Conservation (phyloP, 805 yeast species). For the Candida chauliodis region DNA sequence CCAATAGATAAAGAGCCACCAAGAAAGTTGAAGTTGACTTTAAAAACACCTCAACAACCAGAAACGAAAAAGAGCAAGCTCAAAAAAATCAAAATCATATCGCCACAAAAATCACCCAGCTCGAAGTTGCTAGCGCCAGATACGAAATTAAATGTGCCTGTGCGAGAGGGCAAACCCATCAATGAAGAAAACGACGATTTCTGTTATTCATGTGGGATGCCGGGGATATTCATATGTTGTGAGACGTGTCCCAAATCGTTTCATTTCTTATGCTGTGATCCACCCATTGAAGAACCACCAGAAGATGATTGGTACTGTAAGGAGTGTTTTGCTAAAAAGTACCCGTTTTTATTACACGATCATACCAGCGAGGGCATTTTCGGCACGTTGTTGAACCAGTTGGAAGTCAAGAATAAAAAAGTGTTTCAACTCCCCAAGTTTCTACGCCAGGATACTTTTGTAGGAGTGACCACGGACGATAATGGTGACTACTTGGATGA, state of each 20-base stretch:
- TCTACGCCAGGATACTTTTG: constrained; percentile 62
- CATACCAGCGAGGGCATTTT: constrained; percentile 46
- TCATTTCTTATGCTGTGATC: constrained; percentile 87
- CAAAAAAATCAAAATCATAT: constrained; percentile 25
- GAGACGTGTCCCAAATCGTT: constrained; percentile 90
- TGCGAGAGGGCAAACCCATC: constrained; percentile 4
- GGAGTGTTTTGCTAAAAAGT: constrained; percentile 56
- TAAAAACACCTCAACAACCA: constrained; percentile 8
- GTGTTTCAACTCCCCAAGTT: constrained; percentile 56
- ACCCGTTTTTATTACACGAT: constrained; percentile 17
- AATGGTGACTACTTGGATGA: constrained; percentile 69
- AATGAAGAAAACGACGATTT: constrained; percentile 68
- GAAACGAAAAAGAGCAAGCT: constrained; percentile 11
- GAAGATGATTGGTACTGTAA: constrained; percentile 89
- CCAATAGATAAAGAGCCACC: constrained; percentile 7
- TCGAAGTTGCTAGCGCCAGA: constrained; percentile 16
- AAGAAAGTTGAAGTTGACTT: constrained; percentile 5
- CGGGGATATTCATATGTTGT: constrained; percentile 89
- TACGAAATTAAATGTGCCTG: neutral
- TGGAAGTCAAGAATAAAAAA: constrained; percentile 47
- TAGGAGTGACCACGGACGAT: constrained; percentile 63
- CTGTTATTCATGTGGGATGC: constrained; percentile 85
- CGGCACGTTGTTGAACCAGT: constrained; percentile 62
- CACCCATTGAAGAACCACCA: constrained; percentile 84
- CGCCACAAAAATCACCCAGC: constrained; percentile 27